Percentiles rank a stretch among this genome's conserved stretches.
Conservation (phyloP, 129 eudicot species). For the Rutidosis leptorrhynchoides region DNA sequence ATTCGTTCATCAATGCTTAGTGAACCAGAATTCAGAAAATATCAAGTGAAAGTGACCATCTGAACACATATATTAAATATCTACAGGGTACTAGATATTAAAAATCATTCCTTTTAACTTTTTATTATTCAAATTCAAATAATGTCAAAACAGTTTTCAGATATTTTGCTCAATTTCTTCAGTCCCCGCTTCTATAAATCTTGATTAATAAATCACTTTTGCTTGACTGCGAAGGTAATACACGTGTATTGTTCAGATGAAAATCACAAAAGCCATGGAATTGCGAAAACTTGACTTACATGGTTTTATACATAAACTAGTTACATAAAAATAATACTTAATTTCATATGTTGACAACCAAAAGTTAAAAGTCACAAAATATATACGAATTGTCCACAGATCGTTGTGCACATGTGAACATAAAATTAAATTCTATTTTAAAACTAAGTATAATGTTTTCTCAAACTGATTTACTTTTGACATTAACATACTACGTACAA, state of each 20-base stretch:
- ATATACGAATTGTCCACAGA: no score
- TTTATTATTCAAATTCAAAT: neutral
- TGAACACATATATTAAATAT: conserved; percentile 22
- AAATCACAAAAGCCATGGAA: no score
- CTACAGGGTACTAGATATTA: conserved; percentile 13
- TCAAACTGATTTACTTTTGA: no score
- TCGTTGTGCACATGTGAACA: no score
- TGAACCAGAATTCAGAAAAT: neutral
- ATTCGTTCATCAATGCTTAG: neutral
- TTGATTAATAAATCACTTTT: conserved; percentile 10
- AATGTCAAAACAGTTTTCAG: neutral
- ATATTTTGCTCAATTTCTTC: neutral
- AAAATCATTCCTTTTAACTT: conserved; percentile 3
- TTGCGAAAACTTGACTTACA: no score
- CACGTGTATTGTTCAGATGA: neutral
- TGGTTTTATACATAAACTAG: no score
- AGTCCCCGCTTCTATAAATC: conserved; percentile 6
- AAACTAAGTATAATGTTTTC: no score
- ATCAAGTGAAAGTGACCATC: conserved; percentile 9
- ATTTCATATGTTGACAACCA: no score
- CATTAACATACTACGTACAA: no score
- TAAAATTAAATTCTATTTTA: no score
- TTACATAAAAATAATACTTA: no score
- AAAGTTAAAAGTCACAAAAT: no score
- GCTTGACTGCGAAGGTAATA: neutral